A percentile compares a stretch with the other conserved stretches of the same genome.
These are phyloP conservation scores for Hericium erinaceus DNA, from an alignment of 768 basidiomycete genomes.

Conservation along the genomic window DNA sequence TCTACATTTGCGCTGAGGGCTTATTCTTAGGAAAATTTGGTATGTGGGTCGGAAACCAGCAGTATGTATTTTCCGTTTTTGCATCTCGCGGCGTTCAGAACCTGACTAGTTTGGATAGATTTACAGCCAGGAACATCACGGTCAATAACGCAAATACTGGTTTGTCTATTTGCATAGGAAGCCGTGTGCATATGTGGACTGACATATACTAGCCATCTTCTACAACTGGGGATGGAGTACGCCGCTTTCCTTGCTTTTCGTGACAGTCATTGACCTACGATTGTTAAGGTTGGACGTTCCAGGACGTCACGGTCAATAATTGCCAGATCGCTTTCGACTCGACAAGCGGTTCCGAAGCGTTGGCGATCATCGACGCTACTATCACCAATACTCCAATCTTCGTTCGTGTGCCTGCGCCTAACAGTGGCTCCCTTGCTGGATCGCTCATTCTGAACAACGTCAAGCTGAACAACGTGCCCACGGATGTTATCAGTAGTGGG, in stretches of 20 bases:
- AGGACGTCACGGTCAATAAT: neutral
- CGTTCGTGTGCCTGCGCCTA: constrained; percentile 40
- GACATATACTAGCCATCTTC: no score
- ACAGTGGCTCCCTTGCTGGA: constrained; percentile 38
- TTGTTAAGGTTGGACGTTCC: neutral
- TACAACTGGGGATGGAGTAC: constrained; percentile 20
- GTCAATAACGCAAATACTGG: constrained; percentile 39
- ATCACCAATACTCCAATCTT: constrained; percentile 55
- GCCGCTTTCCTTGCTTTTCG: neutral
- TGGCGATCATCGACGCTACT: constrained; percentile 56
- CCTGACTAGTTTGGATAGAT: constrained; percentile 21
- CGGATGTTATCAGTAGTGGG: constrained; percentile 41
- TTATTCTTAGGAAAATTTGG: constrained; percentile 34
- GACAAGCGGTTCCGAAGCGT: constrained; percentile 45
- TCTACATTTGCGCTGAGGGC: no score
- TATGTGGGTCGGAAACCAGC: constrained; percentile 76
- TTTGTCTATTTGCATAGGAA: constrained; percentile 7
- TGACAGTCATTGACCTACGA: no score
- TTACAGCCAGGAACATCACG: constrained; percentile 61
- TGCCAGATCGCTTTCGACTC: constrained; percentile 43
- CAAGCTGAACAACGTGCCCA: constrained; percentile 47
- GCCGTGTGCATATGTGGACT: no score
- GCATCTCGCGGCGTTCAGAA: no score
- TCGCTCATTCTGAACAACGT: constrained; percentile 62
- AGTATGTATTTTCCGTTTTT: constrained; percentile 30